A percentile compares a stretch with the other conserved stretches of the same genome.
Evolutionary conservation across 1,284 basidiomycete species (phyloP).

Genomic region (Athelia sp.): DNA sequence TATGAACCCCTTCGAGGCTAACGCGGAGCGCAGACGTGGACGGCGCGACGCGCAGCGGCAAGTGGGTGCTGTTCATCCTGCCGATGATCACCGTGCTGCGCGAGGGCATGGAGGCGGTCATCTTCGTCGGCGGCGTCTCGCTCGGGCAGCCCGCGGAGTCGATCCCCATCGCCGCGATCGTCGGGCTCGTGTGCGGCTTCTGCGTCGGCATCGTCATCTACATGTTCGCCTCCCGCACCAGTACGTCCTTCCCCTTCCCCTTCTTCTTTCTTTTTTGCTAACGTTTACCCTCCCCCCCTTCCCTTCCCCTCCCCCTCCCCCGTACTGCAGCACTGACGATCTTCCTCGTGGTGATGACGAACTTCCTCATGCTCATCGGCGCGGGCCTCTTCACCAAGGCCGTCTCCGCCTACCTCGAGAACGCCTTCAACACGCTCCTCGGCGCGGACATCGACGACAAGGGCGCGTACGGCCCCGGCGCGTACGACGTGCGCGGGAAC

Average conservation of each 20-base stretch:
- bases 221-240: slow-evolving; percentile 66
- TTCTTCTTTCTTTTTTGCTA: too few relatives aligned
- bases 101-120: slow-evolving; percentile 89
- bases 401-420: slow-evolving; percentile 45
- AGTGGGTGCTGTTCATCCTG: slow-evolving; percentile 84
- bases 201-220: slow-evolving; percentile 70
- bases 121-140: slow-evolving; percentile 92
- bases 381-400: slow-evolving; percentile 82
- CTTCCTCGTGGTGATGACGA: slow-evolving; percentile 87
- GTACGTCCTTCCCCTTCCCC: too few relatives aligned
- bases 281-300: too few relatives aligned
- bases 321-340: slow-evolving; percentile 55
- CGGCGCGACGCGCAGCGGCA: slow-evolving; percentile 46
- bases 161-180: slow-evolving; percentile 86
- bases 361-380: slow-evolving; percentile 86
- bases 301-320: too few relatives aligned
- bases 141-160: slow-evolving; percentile 75
- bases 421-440: slow-evolving; percentile 53
- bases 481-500: slow-evolving; percentile 72
- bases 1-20: too few relatives aligned
- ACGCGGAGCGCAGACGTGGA: slow-evolving; percentile 32
- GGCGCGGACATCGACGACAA: slow-evolving; percentile 76
- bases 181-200: slow-evolving; percentile 75
- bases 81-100: slow-evolving; percentile 88
- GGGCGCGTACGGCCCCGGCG: slow-evolving; percentile 76